Conservation (phyloP, 2,329 filamentous ascomycete genomes). For the Colletotrichum lentis region DNA sequence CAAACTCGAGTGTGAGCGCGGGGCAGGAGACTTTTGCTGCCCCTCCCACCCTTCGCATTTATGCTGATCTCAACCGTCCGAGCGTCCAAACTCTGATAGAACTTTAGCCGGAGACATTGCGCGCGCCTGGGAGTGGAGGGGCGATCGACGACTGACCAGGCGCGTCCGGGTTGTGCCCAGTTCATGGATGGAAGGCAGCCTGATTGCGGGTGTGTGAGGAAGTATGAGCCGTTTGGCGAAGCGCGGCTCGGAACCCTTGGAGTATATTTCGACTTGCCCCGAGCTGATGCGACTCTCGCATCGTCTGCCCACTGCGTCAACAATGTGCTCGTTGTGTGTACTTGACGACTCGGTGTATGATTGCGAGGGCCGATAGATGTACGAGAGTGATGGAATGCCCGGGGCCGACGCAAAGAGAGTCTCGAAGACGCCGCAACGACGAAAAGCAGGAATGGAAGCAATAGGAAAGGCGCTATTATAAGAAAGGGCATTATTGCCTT, state of each 20-base stretch:
- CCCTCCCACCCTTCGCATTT: background rate
- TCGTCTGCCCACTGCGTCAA: constrained; percentile 9
- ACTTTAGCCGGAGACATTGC: constrained; percentile 9
- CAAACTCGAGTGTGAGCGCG: constrained; percentile 24
- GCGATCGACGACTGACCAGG: constrained; percentile 13
- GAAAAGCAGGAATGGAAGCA: background rate
- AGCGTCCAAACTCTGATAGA: constrained; percentile 23
- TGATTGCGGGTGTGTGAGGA: background rate
- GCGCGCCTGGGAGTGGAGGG: background rate
- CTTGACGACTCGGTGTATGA: background rate
- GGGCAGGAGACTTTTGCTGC: constrained; percentile 1
- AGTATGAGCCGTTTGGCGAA: constrained; percentile 4
- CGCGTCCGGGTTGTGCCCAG: constrained; percentile 17
- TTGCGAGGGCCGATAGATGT: background rate
- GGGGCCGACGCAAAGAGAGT: constrained; percentile 2
- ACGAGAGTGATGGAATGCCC: constrained; percentile 14
- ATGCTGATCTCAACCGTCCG: constrained; percentile 27
- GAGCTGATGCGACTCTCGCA: constrained; percentile 1
- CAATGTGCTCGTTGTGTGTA: constrained; percentile 1
- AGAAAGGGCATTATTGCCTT: constrained; percentile 3
- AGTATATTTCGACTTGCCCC: constrained; percentile 3
- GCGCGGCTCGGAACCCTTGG: background rate
- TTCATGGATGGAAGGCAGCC: background rate
- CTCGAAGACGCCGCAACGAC: background rate
- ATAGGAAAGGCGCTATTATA: constrained; percentile 22